Conservation (phyloP, 2,329 filamentous ascomycete genomes). For the Fusarium tjaetaba region DNA sequence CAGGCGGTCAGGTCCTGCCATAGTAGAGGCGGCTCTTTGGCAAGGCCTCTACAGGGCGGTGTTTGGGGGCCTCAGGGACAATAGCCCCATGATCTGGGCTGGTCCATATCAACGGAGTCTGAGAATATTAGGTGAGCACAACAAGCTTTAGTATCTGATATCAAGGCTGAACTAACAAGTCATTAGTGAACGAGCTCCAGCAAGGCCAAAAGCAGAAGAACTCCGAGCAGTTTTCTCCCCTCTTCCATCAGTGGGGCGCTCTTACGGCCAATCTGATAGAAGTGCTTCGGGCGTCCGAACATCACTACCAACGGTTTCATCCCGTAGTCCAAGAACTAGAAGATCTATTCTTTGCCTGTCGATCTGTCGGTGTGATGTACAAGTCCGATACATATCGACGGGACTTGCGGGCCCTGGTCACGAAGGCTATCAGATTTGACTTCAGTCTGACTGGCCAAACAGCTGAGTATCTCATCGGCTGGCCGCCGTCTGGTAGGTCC, state of each 20-base stretch:
- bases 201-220: no score
- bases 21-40: neutral
- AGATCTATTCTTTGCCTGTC: neutral
- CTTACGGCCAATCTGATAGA: neutral
- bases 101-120: neutral
- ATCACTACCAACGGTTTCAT: neutral
- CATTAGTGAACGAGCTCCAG: neutral
- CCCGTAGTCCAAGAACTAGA: neutral
- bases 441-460: neutral
- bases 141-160: fast-evolving
- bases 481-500: neutral
- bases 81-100: neutral
- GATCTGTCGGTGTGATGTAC: neutral
- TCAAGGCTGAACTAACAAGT: neutral
- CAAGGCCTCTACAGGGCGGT: neutral
- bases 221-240: neutral
- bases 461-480: neutral
- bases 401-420: neutral
- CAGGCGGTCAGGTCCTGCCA: neutral
- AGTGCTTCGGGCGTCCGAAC: neutral
- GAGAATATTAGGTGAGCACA: neutral
- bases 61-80: neutral
- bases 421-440: neutral
- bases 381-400: neutral
- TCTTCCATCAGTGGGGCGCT: neutral